Evolutionary conservation across 1,139 yeast species (phyloP), one percentile per base, ranked within the genome.

Genomic region (Zygotorulaspora mrakii): DNA sequence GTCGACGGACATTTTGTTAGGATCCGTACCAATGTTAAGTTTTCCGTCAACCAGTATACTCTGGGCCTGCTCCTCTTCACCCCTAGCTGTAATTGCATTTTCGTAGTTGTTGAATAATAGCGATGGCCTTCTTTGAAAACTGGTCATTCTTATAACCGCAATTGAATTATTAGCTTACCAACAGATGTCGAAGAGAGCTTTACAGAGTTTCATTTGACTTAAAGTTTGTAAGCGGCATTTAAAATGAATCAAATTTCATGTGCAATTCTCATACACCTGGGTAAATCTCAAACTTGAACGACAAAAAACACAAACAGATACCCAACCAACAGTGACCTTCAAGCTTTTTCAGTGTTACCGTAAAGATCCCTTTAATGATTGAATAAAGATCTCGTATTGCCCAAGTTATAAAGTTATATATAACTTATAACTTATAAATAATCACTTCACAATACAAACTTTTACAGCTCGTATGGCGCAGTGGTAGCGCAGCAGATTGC

Each of bases 401-500:
- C n/a, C n/a, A n/a, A n/a, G n/a, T n/a, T n/a, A n/a, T n/a, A n/a
- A n/a, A n/a, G n/a, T n/a, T n/a, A n/a, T n/a, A n/a, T n/a, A n/a
- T n/a, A n/a, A n/a, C n/a, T n/a, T n/a, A n/a, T n/a, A n/a, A n/a
- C n/a, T n/a, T n/a, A n/a, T n/a, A n/a, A n/a, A n/a, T n/a, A n/a
- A n/a, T n/a, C n/a, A n/a, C n/a, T n/a, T n/a, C n/a, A n/a, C n/a
- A n/a, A n/a, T n/a, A n/a, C n/a, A n/a, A n/a, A n/a, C n/a, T n/a
- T n/a, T n/a, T n/a, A 14, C 29, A 52, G 83, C 82, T 75, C 75
- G 80, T 73, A 70, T 79, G 85, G 86, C 86, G 84, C 85, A 79
- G 86, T 76, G 86, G 86, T 80, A 80, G 85, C 85, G 87, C 85
- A 79, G 84, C 82, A 80, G 86, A 80, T 80, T 80, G 86, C 87